A percentile compares a stretch with the other conserved stretches of the same genome.
These are phyloP conservation scores for Petasospora fabianii DNA, from an alignment of 1,139 yeast species.

Conservation along the genomic window DNA sequence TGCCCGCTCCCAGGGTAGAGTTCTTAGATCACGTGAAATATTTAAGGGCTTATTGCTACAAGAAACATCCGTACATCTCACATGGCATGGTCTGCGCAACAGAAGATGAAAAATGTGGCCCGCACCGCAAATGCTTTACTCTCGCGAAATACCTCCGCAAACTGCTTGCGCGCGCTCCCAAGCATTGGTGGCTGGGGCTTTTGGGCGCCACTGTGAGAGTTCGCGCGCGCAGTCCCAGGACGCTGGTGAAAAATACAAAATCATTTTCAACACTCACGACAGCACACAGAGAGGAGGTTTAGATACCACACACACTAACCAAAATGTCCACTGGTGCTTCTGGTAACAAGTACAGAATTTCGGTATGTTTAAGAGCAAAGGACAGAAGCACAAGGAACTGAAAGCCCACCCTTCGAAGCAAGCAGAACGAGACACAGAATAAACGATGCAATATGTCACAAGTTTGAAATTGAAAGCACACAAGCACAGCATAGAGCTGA, in stretches of 20 bases:
- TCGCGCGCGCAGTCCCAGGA: conserved; percentile 20
- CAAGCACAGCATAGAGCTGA: too few species aligned
- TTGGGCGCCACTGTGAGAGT: conserved; percentile 1
- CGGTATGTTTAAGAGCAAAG: conserved; percentile 57
- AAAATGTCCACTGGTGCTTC: conserved; percentile 70
- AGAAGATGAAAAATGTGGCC: neutral
- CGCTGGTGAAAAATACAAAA: conserved; percentile 20
- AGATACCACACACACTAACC: conserved; percentile 12
- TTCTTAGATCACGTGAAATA: neutral
- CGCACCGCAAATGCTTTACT: too few species aligned
- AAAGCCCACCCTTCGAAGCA: neutral
- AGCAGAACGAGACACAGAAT: neutral
- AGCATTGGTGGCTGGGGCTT: neutral
- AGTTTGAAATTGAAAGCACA: too few species aligned
- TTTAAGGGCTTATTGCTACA: neutral
- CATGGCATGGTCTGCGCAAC: conserved; percentile 1
- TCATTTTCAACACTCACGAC: conserved; percentile 14
- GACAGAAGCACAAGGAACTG: neutral
- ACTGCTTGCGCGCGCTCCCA: too few species aligned
- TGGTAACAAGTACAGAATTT: conserved; percentile 99
- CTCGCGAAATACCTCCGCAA: neutral
- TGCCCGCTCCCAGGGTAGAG: too few species aligned
- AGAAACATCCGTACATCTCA: conserved; percentile 1
- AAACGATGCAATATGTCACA: too few species aligned
- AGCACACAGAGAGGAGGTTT: conserved; percentile 1